phyloP scores from a whole-genome alignment of 1,284 basidiomycete species.

The Ganoderma meredithae region DNA sequence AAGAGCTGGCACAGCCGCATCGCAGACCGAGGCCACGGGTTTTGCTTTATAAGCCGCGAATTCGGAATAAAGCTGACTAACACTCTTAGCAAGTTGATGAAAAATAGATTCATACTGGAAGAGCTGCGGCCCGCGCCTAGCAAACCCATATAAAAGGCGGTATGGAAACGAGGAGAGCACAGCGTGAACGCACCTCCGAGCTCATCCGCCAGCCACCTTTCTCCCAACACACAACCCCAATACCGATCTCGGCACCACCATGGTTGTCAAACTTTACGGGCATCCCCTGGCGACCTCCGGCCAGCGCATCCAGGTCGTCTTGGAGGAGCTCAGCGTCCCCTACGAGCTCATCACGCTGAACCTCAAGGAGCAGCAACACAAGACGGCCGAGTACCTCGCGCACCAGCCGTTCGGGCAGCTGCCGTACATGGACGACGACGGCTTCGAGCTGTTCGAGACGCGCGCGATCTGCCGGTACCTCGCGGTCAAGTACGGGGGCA shows the following conservation, averaged over 20 bases:
- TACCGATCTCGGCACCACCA: constrained; percentile 31
- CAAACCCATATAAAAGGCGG: neutral
- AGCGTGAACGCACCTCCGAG: neutral
- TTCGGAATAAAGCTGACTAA: neutral
- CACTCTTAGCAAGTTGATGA: neutral
- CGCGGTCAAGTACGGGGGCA: constrained; percentile 49
- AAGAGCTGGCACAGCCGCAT: neutral
- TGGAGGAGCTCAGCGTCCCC: constrained; percentile 58
- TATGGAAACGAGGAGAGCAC: neutral
- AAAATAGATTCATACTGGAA: neutral
- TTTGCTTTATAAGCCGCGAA: neutral
- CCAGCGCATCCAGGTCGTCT: constrained; percentile 35
- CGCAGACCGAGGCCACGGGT: neutral
- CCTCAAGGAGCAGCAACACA: constrained; percentile 54
- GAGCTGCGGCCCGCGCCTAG: neutral
- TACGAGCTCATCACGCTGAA: constrained; percentile 56
- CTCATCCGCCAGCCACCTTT: neutral
- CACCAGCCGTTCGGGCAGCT: constrained; percentile 74
- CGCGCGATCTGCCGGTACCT: constrained; percentile 62
- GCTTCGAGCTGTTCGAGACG: constrained; percentile 55
- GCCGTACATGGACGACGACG: constrained; percentile 63
- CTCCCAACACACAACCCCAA: neutral
- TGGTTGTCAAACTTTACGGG: constrained; percentile 59
- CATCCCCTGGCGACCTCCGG: neutral
- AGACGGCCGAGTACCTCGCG: constrained; percentile 48